Percentiles rank a stretch among this genome's conserved stretches.
These are phyloP conservation scores for Apiospora marii DNA, from an alignment of 2,329 filamentous ascomycete species.

Conservation along the genomic window DNA sequence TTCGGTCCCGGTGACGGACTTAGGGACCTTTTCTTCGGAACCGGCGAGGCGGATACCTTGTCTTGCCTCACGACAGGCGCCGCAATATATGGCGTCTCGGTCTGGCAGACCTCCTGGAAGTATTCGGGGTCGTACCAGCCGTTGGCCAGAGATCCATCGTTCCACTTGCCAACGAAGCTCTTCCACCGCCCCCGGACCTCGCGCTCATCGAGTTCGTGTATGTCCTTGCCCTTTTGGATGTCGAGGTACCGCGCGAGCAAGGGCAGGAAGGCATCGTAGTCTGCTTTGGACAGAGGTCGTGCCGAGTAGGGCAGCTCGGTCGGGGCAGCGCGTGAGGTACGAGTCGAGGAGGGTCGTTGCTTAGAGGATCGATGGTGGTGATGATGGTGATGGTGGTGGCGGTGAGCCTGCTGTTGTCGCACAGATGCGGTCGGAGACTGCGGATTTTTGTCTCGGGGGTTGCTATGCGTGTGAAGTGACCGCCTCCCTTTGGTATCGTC, in stretches of 20 bases:
- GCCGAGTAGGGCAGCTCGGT: slow-evolving; percentile 71
- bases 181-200: slow-evolving; percentile 90
- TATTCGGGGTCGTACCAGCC: slow-evolving; percentile 92
- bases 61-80: neutral
- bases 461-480: neutral
- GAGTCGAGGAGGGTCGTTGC: slow-evolving; percentile 1
- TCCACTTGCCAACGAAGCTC: slow-evolving; percentile 92
- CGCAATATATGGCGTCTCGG: slow-evolving; percentile 5
- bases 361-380: slow-evolving; percentile 7
- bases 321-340: neutral
- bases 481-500: neutral
- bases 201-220: slow-evolving; percentile 74
- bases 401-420: neutral
- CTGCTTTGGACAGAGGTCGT: slow-evolving; percentile 70
- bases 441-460: neutral
- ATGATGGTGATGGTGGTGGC: neutral
- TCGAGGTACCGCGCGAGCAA: slow-evolving; percentile 87
- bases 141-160: slow-evolving; percentile 83
- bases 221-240: slow-evolving; percentile 80
- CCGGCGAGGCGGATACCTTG: neutral
- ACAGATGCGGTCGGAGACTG: neutral
- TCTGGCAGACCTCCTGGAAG: slow-evolving; percentile 50
- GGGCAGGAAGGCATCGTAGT: slow-evolving; percentile 70
- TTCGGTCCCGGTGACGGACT: neutral
- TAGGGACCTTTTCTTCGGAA: neutral